phyloP scores from a whole-genome alignment of 805 yeast genomes.

The Pichia membranifaciens region DNA sequence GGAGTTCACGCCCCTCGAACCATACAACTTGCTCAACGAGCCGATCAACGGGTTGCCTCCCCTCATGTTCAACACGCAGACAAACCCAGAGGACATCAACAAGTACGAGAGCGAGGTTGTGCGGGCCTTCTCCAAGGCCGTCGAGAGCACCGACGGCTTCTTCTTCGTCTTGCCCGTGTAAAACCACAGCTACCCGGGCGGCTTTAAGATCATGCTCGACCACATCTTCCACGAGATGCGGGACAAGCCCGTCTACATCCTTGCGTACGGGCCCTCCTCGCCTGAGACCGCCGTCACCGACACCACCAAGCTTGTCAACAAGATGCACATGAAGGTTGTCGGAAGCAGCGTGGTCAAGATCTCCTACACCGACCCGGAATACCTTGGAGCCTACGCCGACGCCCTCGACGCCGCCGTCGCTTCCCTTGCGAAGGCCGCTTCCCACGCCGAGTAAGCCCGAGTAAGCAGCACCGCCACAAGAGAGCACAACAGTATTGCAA shows the following conservation, averaged over 20 bases:
- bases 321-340: background rate
- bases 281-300: background rate
- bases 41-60: background rate
- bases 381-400: background rate
- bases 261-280: background rate
- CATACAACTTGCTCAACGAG: background rate
- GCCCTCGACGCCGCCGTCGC: background rate
- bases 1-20: background rate
- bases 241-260: conserved; percentile 1
- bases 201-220: conserved; percentile 4
- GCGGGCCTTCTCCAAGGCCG: background rate
- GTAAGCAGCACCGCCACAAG: too few relatives aligned
- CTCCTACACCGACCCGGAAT: background rate
- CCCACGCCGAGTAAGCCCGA: too few relatives aligned
- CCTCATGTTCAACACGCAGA: background rate
- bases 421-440: too few relatives aligned
- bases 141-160: background rate
- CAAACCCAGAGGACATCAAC: too few relatives aligned
- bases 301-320: background rate
- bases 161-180: conserved; percentile 1
- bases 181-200: conserved; percentile 1
- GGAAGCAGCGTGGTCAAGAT: background rate
- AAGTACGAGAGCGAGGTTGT: conserved; percentile 1
- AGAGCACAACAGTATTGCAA: background rate
- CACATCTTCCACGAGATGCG: background rate